Conservation (phyloP, 495 filamentous ascomycete species). For the Hyaloscypha hepaticicola region DNA sequence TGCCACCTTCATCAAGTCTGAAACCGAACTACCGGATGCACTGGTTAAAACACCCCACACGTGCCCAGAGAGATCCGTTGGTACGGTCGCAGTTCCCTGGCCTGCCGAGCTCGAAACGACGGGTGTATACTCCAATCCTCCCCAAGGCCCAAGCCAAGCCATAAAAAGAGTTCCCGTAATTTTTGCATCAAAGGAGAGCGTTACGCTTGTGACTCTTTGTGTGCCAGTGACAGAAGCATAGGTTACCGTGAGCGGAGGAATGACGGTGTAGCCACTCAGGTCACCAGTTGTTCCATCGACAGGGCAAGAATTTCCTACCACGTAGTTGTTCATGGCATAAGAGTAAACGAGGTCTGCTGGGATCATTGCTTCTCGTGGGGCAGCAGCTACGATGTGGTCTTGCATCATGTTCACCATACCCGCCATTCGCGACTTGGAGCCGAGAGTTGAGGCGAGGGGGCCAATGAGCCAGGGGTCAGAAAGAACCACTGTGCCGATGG, state of each 20-base stretch:
- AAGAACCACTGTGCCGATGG: conserved; percentile 51
- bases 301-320: conserved; percentile 28
- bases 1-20: conserved; percentile 29
- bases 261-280: conserved; percentile 21
- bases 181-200: conserved; percentile 25
- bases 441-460: conserved; percentile 35
- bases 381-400: conserved; percentile 36
- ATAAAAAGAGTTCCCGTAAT: conserved; percentile 28
- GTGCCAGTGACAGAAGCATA: conserved; percentile 11
- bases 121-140: conserved; percentile 35
- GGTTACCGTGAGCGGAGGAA: conserved; percentile 30
- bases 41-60: conserved; percentile 39
- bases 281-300: background rate
- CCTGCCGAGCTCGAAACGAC: conserved; percentile 17
- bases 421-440: conserved; percentile 39
- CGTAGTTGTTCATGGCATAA: conserved; percentile 35
- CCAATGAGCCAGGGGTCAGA: conserved; percentile 44
- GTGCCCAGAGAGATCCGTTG: conserved; percentile 36
- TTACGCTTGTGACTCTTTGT: conserved; percentile 24
- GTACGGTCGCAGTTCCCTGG: conserved; percentile 31
- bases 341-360: conserved; percentile 37
- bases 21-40: conserved; percentile 24
- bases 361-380: conserved; percentile 38
- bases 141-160: conserved; percentile 43
- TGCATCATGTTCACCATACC: conserved; percentile 46